These are phyloP conservation scores for Paspalum notatum DNA, from an alignment of 176 grass and related monocot species.

Conservation along the genomic window DNA sequence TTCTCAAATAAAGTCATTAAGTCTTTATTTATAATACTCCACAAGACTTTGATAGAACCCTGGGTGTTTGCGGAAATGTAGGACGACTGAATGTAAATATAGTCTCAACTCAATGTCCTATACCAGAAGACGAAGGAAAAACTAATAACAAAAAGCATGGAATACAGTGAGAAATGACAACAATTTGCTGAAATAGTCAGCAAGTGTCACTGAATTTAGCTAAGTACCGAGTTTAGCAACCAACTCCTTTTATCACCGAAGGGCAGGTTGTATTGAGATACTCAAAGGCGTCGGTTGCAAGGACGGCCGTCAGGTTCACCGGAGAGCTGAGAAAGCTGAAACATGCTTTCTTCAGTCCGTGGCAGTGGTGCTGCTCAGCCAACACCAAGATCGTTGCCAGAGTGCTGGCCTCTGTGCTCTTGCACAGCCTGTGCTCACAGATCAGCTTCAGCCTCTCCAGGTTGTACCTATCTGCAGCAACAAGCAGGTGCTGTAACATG, in stretches of 20 bases:
- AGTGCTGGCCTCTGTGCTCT: background rate
- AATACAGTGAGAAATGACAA: background rate
- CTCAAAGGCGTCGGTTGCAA: background rate
- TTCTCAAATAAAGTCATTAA: no score
- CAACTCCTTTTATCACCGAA: background rate
- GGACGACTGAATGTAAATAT: no score
- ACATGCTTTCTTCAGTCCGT: background rate
- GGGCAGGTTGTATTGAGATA: background rate
- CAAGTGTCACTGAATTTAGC: background rate
- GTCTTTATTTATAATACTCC: no score
- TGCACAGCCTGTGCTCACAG: conserved; percentile 4
- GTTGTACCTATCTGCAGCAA: conserved; percentile 47
- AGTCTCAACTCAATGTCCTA: no score
- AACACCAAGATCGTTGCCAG: conserved; percentile 22
- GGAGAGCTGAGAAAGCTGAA: background rate
- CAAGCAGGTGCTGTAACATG: conserved; percentile 46
- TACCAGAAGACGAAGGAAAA: background rate
- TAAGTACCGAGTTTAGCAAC: background rate
- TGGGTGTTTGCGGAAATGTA: no score
- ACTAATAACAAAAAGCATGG: background rate
- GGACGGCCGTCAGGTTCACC: background rate
- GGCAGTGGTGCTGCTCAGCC: background rate
- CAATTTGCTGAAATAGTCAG: background rate
- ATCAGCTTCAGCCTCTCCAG: background rate
- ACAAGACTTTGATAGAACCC: no score